Conservation (phyloP, 140 eudicot genomes). For the Stevia rebaudiana region DNA sequence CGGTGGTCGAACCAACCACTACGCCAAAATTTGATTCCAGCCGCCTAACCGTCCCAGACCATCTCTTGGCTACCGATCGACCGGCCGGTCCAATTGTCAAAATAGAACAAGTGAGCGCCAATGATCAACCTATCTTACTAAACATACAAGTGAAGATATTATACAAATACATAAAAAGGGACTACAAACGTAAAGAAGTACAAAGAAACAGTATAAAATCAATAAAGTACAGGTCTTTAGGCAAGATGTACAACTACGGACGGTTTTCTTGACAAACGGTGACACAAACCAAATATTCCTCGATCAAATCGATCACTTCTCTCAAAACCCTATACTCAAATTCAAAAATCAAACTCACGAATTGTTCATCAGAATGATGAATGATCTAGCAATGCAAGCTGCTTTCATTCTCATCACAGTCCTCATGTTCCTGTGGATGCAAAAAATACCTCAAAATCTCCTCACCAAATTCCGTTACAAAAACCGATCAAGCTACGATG, state of each 20-base stretch:
- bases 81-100: too few relatives aligned
- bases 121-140: too few relatives aligned
- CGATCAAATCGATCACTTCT: background rate
- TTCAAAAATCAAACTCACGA: background rate
- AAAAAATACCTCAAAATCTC: constrained; percentile 4
- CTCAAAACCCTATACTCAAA: background rate
- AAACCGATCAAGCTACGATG: background rate
- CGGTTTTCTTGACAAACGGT: background rate
- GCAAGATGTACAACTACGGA: background rate
- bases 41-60: too few relatives aligned
- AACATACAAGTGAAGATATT: too few relatives aligned
- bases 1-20: too few relatives aligned
- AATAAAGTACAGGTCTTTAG: background rate
- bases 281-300: background rate
- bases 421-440: constrained; percentile 1
- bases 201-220: background rate
- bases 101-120: too few relatives aligned
- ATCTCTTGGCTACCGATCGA: too few relatives aligned
- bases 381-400: background rate
- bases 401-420: background rate
- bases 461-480: background rate
- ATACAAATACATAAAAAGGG: too few relatives aligned
- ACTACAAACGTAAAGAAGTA: too few relatives aligned
- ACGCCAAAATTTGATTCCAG: too few relatives aligned
- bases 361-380: background rate